phyloP scores from a whole-genome alignment of 208 protist genomes.

The Wallacemonas collosoma region DNA sequence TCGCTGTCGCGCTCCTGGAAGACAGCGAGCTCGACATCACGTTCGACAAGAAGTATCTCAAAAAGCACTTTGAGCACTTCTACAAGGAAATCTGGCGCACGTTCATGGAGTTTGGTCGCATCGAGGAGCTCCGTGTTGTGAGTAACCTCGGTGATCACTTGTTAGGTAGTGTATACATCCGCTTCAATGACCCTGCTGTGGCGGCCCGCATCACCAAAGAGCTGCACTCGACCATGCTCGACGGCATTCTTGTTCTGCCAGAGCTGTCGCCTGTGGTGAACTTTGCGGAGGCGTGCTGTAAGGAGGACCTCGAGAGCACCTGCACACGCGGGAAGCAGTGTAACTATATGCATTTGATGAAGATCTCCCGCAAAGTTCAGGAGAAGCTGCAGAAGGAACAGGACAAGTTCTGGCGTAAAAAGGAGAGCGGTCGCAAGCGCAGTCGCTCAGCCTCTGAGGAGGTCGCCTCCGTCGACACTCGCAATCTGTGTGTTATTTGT shows the following conservation, averaged over 20 bases:
- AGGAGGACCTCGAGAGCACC: slow-evolving; percentile 93
- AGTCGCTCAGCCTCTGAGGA: slow-evolving; percentile 26
- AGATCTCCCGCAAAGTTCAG: slow-evolving; percentile 81
- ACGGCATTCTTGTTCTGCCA: slow-evolving; percentile 85
- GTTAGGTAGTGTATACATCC: slow-evolving; percentile 98
- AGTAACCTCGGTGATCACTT: slow-evolving; percentile 98
- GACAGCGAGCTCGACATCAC: slow-evolving; percentile 52
- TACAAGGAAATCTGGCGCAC: slow-evolving; percentile 97
- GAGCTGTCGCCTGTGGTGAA: slow-evolving; percentile 98
- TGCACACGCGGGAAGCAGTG: slow-evolving; percentile 96
- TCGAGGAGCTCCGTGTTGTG: slow-evolving; percentile 96
- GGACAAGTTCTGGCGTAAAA: slow-evolving; percentile 73
- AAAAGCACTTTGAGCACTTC: slow-evolving; percentile 96
- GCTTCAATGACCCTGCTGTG: slow-evolving; percentile 90
- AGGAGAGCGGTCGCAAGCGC: slow-evolving; percentile 36
- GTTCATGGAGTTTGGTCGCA: slow-evolving; percentile 91
- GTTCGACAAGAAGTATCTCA: slow-evolving; percentile 88
- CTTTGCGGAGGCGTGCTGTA: slow-evolving; percentile 97
- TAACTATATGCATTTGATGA: slow-evolving; percentile 98
- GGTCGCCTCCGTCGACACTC: slow-evolving; percentile 17
- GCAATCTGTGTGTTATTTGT: slow-evolving; percentile 68
- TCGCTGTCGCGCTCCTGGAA: slow-evolving; percentile 56
- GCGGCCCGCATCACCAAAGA: slow-evolving; percentile 80
- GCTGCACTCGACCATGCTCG: slow-evolving; percentile 90
- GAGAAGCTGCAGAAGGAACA: slow-evolving; percentile 89